Percentiles rank a stretch among this genome's conserved stretches.
These are phyloP conservation scores for Kluyveromyces sp. DNA, from an alignment of 1,139 yeast genomes.

Conservation along the genomic window DNA sequence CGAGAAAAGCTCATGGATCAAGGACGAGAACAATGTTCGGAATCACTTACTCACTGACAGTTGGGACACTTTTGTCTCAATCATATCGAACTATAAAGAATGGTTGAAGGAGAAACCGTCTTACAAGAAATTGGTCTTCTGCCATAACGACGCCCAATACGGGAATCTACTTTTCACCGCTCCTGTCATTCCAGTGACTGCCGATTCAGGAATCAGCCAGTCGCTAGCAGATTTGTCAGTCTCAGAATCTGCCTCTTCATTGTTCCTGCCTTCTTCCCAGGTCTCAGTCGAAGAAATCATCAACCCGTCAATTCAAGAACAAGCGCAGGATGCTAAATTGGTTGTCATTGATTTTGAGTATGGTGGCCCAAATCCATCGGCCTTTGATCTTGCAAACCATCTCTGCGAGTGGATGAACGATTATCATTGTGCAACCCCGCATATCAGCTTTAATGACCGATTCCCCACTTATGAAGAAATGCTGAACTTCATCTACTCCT, in stretches of 20 bases:
- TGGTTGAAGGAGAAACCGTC: slow-evolving; percentile 59
- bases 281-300: slow-evolving; percentile 33
- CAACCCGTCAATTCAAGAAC: slow-evolving; percentile 34
- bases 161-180: slow-evolving; percentile 66
- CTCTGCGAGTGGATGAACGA: slow-evolving; percentile 94
- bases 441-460: slow-evolving; percentile 47
- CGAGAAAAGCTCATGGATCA: slow-evolving; percentile 36
- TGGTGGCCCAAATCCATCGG: slow-evolving; percentile 88
- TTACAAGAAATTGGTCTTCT: slow-evolving; percentile 51
- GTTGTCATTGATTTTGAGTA: slow-evolving; percentile 96
- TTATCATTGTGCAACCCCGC: slow-evolving; percentile 55
- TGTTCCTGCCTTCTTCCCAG: slow-evolving; percentile 31
- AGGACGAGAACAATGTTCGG: slow-evolving; percentile 33
- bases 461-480: slow-evolving; percentile 68
- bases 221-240: slow-evolving; percentile 16
- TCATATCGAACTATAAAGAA: slow-evolving; percentile 44
- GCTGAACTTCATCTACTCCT: slow-evolving; percentile 64
- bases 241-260: slow-evolving; percentile 14
- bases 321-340: slow-evolving; percentile 59
- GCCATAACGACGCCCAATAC: slow-evolving; percentile 94
- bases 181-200: slow-evolving; percentile 24
- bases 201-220: slow-evolving; percentile 33
- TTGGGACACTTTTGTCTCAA: slow-evolving; percentile 43
- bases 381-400: slow-evolving; percentile 86
- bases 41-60: slow-evolving; percentile 42